Evolutionary conservation across 2,329 filamentous ascomycete genomes (phyloP), one percentile per base, ranked within the genome.

Genomic region (Rugonectria rugulosa): DNA sequence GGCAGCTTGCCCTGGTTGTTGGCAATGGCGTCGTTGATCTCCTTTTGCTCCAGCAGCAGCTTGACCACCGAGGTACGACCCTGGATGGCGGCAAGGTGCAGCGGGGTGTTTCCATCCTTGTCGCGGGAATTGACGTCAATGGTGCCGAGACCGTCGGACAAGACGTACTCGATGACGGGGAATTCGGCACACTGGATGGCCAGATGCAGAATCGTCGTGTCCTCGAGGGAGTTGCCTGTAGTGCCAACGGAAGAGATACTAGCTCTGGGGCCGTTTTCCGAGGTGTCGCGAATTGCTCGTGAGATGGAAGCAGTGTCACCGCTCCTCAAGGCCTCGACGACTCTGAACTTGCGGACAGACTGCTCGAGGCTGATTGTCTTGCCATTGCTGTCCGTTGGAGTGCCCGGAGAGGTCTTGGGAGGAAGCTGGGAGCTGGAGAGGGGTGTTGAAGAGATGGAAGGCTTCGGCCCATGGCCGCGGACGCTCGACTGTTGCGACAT

Each of bases 161-260:
- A 77, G n/a, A 98, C 89, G 68, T 94, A 97, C 72, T 99, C 93
- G 49, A 99, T 90, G 23, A 99, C 92, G 17, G 91, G 88, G 43
- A 89, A 84, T 72, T 98, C 95, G 44, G 95, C 94, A 75, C 94
- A 98, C 75, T 99, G 95, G 38, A 98, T 92, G 21, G 95, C 93
- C 34, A 99, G 81, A 73, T 99, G 94, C 31, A 99, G 81, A 36
- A 98, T 89, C 2, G 91, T 95, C 1, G 93, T 97, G 51, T 96
- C 93, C 56, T 93, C 89, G 23, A 92, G 72, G 53, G 79, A 68
- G 62, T 72, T 74, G 63, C 73, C 66, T 57, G 74, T 68, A 59
- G 77, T 71, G 56, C 78, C 73, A 63, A 83, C 63, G 61, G 84
- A 82, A 65, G 83, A 83, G 56, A 81, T 81, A 80, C 81, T 89